Evolutionary conservation across 768 basidiomycete genomes (phyloP).

Genomic region (Mycena rebaudengoi): DNA sequence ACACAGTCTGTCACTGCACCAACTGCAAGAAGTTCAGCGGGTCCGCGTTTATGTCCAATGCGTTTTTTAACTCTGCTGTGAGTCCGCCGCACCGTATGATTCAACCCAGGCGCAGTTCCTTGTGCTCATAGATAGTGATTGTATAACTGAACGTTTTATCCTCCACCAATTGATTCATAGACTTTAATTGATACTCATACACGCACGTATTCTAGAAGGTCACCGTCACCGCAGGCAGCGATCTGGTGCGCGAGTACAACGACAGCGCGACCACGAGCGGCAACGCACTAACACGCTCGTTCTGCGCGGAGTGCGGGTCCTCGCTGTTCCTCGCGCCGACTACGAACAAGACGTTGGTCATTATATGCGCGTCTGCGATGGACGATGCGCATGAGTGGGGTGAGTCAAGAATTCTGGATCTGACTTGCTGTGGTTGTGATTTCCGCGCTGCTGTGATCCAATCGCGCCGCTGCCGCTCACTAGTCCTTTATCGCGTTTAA

Average conservation of each 20-base stretch:
- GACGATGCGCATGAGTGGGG: slow-evolving; percentile 13
- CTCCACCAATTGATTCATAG: no score
- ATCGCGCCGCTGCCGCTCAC: no score
- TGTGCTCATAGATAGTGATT: no score
- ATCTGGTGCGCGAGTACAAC: slow-evolving; percentile 31
- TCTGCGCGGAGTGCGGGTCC: slow-evolving; percentile 37
- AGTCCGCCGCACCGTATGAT: no score
- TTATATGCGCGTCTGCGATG: background rate
- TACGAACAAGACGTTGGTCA: slow-evolving; percentile 6
- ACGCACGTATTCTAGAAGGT: background rate
- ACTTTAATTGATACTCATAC: no score
- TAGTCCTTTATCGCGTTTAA: no score
- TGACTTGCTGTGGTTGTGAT: no score
- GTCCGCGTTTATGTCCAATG: slow-evolving; percentile 32
- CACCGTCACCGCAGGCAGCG: slow-evolving; percentile 27
- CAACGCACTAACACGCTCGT: slow-evolving; percentile 32
- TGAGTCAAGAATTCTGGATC: no score
- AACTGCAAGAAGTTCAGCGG: slow-evolving; percentile 34
- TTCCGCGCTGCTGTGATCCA: no score
- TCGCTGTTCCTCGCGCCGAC: slow-evolving; percentile 32
- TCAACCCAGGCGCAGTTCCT: no score
- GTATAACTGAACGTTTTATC: no score
- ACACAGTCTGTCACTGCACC: slow-evolving; percentile 28
- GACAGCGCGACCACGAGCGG: slow-evolving; percentile 36
- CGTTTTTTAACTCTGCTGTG: slow-evolving; percentile 32